Evolutionary conservation across 208 protist genomes (phyloP).

Genomic region (Trypanosoma cruzi): DNA sequence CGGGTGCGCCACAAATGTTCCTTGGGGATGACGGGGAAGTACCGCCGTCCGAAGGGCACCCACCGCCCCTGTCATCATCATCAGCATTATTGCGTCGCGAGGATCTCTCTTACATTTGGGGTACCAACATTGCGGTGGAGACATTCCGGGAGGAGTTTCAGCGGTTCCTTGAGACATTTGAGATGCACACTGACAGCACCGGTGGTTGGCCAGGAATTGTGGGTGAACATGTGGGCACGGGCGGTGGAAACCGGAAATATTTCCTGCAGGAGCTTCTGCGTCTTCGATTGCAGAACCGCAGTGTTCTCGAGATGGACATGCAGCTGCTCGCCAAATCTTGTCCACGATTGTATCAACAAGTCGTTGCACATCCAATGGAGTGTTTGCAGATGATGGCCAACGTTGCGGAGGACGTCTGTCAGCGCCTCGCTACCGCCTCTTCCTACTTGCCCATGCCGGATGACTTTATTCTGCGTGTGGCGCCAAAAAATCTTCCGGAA

Average conservation of each 20-base stretch:
- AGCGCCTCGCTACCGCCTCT: conserved; percentile 25
- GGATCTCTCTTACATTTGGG: conserved; percentile 91
- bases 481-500: conserved; percentile 61
- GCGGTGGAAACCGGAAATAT: conserved; percentile 28
- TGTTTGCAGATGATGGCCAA: conserved; percentile 87
- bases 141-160: conserved; percentile 77
- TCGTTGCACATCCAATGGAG: conserved; percentile 82
- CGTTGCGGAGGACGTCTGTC: conserved; percentile 79
- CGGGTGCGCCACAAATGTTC: conserved; percentile 7
- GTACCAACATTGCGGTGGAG: conserved; percentile 87
- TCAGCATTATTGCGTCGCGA: conserved; percentile 43
- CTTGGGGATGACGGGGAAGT: too few species aligned
- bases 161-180: conserved; percentile 81
- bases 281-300: conserved; percentile 74
- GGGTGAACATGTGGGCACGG: not conserved
- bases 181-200: conserved; percentile 16
- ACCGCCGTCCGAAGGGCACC: too few species aligned
- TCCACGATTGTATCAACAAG: conserved; percentile 63
- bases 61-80: not conserved
- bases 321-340: conserved; percentile 46
- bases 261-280: conserved; percentile 77
- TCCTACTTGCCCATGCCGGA: conserved; percentile 49
- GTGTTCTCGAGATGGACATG: conserved; percentile 77
- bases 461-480: conserved; percentile 62
- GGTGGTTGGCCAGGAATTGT: not conserved